These are phyloP conservation scores for Lasiodiplodia hormozganensis DNA, from an alignment of 2,329 filamentous ascomycete species.

Conservation along the genomic window DNA sequence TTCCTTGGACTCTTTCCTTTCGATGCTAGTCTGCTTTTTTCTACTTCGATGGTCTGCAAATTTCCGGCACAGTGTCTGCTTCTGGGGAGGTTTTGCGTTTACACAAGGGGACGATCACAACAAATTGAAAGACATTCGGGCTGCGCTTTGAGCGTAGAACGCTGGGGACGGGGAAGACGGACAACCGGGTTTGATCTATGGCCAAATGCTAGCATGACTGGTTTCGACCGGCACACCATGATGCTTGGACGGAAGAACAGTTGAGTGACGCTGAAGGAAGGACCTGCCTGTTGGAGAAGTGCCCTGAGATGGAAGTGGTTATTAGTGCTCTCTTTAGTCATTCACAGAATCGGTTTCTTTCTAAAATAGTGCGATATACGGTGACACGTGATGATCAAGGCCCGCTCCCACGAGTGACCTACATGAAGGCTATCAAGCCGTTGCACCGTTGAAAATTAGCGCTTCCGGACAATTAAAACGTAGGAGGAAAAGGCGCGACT, in stretches of 20 bases:
- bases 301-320: neutral
- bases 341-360: conserved; percentile 9
- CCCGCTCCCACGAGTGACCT: neutral
- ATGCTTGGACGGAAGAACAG: neutral
- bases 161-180: neutral
- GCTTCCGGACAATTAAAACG: neutral
- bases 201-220: conserved; percentile 1
- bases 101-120: conserved; percentile 25
- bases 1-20: conserved; percentile 16
- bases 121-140: conserved; percentile 26
- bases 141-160: neutral
- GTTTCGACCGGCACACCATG: neutral
- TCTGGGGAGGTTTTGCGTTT: conserved; percentile 29
- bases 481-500: conserved; percentile 4
- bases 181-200: neutral
- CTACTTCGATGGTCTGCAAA: conserved; percentile 19
- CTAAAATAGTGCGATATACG: neutral
- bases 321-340: conserved; percentile 20
- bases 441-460: neutral
- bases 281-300: conserved; percentile 3
- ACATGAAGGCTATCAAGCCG: neutral
- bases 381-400: conserved; percentile 3
- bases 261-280: neutral
- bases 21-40: conserved; percentile 16
- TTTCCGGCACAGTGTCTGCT: conserved; percentile 31